These are phyloP conservation scores for Scopulariopsis brevicaulis DNA, from an alignment of 2,329 filamentous ascomycete genomes.

Conservation along the genomic window DNA sequence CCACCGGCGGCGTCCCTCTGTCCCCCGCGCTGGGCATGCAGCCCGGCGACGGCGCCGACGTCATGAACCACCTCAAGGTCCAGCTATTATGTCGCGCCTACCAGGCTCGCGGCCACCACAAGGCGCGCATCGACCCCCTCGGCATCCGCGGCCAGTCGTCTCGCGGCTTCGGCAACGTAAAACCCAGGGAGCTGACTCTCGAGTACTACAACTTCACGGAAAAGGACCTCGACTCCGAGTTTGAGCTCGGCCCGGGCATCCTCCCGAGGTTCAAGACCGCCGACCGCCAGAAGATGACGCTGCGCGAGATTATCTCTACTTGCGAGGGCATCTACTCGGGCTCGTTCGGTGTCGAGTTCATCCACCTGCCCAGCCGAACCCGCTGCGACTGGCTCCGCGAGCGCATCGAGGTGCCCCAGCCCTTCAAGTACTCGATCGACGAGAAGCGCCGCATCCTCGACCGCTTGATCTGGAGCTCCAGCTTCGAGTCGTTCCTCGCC, in stretches of 20 bases:
- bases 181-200: conserved; percentile 84
- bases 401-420: conserved; percentile 83
- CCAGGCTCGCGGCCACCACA: conserved; percentile 96
- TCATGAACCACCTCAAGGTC: conserved; percentile 90
- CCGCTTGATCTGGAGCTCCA: conserved; percentile 96
- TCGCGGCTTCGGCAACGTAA: conserved; percentile 72
- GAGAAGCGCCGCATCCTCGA: conserved; percentile 98
- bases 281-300: conserved; percentile 85
- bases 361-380: conserved; percentile 93
- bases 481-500: conserved; percentile 88
- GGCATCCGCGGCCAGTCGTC: conserved; percentile 66
- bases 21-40: conserved; percentile 54
- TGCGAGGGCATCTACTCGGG: conserved; percentile 97
- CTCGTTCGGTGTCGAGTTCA: conserved; percentile 96
- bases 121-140: conserved; percentile 92
- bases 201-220: conserved; percentile 94
- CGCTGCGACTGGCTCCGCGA: conserved; percentile 98
- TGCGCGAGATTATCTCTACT: conserved; percentile 83
- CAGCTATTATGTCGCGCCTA: conserved; percentile 95
- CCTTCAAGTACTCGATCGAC: conserved; percentile 95
- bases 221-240: conserved; percentile 86
- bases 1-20: conserved; percentile 66
- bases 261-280: conserved; percentile 87
- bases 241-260: conserved; percentile 86
- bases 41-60: conserved; percentile 61